Percentiles rank a stretch among this genome's conserved stretches.
phyloP scores from a whole-genome alignment of 768 basidiomycete species.

The Mycena polygramma region DNA sequence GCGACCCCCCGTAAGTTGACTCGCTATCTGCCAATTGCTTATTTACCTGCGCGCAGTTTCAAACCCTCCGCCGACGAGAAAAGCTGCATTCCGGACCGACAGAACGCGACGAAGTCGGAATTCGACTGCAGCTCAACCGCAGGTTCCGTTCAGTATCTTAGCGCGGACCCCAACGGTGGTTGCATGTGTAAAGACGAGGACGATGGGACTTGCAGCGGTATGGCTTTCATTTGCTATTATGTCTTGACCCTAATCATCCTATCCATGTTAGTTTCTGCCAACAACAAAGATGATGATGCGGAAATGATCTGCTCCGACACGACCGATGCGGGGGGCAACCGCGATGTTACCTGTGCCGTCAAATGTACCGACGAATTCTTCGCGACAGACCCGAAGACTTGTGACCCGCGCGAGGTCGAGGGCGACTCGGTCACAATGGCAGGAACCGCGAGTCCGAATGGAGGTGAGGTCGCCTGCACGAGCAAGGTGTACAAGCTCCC shows the following conservation, averaged over 20 bases:
- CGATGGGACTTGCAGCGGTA: constrained; percentile 1
- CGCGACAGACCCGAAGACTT: constrained; percentile 3
- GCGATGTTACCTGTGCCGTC: constrained; percentile 1
- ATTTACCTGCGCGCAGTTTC: neutral
- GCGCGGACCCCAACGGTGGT: constrained; percentile 1
- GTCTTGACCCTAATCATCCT: neutral
- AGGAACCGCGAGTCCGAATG: constrained; percentile 1
- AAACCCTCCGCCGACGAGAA: neutral
- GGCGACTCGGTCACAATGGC: constrained; percentile 7
- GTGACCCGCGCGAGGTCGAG: constrained; percentile 10
- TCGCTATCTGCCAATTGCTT: no score
- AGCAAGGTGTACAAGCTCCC: constrained; percentile 9
- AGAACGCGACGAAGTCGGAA: neutral
- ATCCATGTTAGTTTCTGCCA: neutral
- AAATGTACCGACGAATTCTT: neutral
- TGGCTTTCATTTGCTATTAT: neutral
- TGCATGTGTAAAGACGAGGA: constrained; percentile 1
- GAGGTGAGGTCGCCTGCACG: neutral
- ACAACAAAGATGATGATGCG: neutral
- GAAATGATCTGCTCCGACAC: constrained; percentile 21
- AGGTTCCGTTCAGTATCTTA: neutral
- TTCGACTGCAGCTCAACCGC: constrained; percentile 6
- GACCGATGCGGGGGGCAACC: neutral
- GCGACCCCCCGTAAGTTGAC: neutral
- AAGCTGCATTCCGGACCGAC: neutral